These are phyloP conservation scores for Globisporangium middletonii DNA, from an alignment of 352 stramenopile genomes.

Conservation along the genomic window DNA sequence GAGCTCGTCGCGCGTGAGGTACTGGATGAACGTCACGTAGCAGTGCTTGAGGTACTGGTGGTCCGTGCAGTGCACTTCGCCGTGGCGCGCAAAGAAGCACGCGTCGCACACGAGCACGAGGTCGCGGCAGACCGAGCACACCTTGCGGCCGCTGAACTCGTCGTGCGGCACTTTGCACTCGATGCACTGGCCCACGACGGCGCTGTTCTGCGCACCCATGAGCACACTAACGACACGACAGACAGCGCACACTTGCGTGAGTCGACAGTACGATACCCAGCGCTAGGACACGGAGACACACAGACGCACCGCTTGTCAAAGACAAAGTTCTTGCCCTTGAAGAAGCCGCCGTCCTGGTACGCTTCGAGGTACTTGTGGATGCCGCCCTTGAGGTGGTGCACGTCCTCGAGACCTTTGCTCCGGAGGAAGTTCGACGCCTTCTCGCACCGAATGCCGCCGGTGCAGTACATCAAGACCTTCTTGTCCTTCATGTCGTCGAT, in stretches of 20 bases:
- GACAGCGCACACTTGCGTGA: not conserved
- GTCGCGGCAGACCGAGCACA: constrained; percentile 70
- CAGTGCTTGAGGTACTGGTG: constrained; percentile 69
- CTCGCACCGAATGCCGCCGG: constrained; percentile 68
- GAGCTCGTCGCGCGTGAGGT: constrained; percentile 38
- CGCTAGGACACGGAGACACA: not conserved
- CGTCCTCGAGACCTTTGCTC: constrained; percentile 43
- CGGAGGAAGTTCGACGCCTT: constrained; percentile 69
- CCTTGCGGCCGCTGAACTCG: constrained; percentile 59
- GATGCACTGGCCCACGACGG: constrained; percentile 70
- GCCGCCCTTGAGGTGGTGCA: constrained; percentile 65
- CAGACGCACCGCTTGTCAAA: constrained; percentile 65
- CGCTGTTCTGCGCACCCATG: constrained; percentile 49
- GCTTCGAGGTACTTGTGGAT: constrained; percentile 76
- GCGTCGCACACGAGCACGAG: constrained; percentile 60
- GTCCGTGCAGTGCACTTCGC: constrained; percentile 68
- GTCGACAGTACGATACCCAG: too few species aligned
- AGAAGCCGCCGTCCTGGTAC: constrained; percentile 53
- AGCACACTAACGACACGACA: constrained; percentile 26
- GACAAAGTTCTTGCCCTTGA: constrained; percentile 76
- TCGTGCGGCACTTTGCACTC: constrained; percentile 50
- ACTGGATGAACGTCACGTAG: constrained; percentile 71
- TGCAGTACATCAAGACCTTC: constrained; percentile 80
- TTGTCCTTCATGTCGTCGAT: constrained; percentile 62
- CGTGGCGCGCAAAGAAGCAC: constrained; percentile 51